phyloP scores from a whole-genome alignment of 164 flowering plant genomes.

The Stephania cephalantha region DNA sequence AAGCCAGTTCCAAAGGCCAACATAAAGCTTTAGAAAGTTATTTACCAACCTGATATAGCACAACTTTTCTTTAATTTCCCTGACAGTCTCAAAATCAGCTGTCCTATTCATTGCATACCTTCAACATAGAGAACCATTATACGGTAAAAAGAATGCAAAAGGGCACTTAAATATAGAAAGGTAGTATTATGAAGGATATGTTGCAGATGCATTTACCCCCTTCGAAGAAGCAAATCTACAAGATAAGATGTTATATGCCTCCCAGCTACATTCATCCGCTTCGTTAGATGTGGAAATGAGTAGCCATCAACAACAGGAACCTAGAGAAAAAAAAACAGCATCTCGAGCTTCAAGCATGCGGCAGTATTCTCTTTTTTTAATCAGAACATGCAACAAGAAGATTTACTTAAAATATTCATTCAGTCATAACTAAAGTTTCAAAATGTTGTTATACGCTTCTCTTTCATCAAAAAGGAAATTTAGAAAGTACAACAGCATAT shows the following conservation, averaged over 20 bases:
- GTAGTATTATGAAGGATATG: constrained; percentile 5
- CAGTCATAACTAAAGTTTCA: not conserved
- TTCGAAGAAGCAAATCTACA: constrained; percentile 84
- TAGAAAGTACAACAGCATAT: not conserved
- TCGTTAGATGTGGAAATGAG: constrained; percentile 97
- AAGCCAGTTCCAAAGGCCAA: not conserved
- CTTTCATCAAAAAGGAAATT: not conserved
- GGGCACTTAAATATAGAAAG: constrained; percentile 3
- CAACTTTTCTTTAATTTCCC: constrained; percentile 93
- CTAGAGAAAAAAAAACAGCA: constrained; percentile 26
- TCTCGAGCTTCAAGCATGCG: not conserved
- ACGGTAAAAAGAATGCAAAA: constrained; percentile 4
- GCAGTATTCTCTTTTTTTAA: not conserved
- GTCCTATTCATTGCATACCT: constrained; percentile 91
- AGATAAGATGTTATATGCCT: constrained; percentile 97
- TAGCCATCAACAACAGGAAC: constrained; percentile 99
- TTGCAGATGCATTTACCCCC: constrained; percentile 62
- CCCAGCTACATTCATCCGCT: constrained; percentile 98
- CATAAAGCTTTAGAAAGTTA: not conserved
- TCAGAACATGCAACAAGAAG: not conserved
- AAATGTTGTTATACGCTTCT: not conserved
- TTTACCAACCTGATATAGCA: constrained; percentile 78
- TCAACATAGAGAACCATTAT: constrained; percentile 21
- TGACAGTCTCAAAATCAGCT: constrained; percentile 92
- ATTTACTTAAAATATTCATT: not conserved